phyloP scores from a whole-genome alignment of 768 basidiomycete species.

The Hericium rajendrae region DNA sequence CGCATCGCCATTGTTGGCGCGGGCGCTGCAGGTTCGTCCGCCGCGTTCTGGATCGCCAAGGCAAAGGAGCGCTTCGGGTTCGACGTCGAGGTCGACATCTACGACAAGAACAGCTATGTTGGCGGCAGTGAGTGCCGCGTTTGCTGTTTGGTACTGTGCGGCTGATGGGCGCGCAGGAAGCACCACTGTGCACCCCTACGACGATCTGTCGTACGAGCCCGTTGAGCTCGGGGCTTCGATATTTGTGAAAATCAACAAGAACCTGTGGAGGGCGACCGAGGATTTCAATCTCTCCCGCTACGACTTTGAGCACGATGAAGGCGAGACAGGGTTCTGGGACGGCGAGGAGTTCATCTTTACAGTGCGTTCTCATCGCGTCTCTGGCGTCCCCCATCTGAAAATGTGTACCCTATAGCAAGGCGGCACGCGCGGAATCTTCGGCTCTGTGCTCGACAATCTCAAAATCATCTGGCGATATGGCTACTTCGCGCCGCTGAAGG shows the following conservation, averaged over 20 bases:
- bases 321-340: conserved; percentile 72
- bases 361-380: conserved; percentile 29
- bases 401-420: not conserved
- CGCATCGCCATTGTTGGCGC: conserved; percentile 84
- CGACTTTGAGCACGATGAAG: conserved; percentile 35
- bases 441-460: conserved; percentile 4
- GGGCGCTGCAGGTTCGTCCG: conserved; percentile 78
- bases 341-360: conserved; percentile 60
- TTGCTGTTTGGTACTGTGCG: not conserved
- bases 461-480: conserved; percentile 10
- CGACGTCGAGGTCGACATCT: conserved; percentile 74
- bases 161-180: conserved; percentile 42
- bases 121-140: conserved; percentile 66
- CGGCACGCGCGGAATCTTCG: not conserved
- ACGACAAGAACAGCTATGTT: conserved; percentile 65
- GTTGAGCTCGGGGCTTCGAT: conserved; percentile 86
- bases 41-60: conserved; percentile 77
- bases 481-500: conserved; percentile 1
- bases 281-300: conserved; percentile 65
- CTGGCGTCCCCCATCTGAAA: not conserved
- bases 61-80: conserved; percentile 62
- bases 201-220: conserved; percentile 43
- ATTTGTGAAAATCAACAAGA: conserved; percentile 70
- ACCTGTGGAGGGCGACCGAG: conserved; percentile 61
- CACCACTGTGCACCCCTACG: conserved; percentile 67